phyloP scores from a whole-genome alignment of 1,284 basidiomycete species.

The Cystobasidiaceae sp. region DNA sequence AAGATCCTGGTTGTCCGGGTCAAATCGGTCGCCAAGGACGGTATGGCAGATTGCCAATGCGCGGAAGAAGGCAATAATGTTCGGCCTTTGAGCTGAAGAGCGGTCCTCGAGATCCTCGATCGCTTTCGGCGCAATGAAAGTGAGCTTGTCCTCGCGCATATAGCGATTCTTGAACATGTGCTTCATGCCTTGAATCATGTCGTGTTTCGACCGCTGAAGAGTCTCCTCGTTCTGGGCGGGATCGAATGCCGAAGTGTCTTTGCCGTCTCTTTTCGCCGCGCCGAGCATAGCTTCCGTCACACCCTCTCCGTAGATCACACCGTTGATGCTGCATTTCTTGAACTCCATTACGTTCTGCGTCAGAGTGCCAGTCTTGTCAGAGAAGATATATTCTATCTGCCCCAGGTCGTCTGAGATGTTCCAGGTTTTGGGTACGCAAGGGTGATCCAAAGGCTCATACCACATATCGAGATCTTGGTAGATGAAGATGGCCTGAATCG shows the following conservation, averaged over 20 bases:
- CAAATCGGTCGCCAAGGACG: constrained; percentile 62
- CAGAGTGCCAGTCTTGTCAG: constrained; percentile 94
- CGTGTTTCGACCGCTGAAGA: constrained; percentile 60
- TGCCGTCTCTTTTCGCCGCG: constrained; percentile 75
- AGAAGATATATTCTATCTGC: constrained; percentile 96
- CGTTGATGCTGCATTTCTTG: constrained; percentile 86
- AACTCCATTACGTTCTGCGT: constrained; percentile 97
- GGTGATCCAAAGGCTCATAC: constrained; percentile 74
- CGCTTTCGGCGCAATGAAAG: constrained; percentile 78
- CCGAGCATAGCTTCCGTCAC: constrained; percentile 92
- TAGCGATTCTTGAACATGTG: constrained; percentile 84
- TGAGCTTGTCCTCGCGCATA: constrained; percentile 71
- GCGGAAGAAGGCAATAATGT: constrained; percentile 77
- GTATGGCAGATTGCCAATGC: constrained; percentile 88
- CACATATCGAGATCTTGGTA: constrained; percentile 95
- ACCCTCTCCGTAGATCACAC: constrained; percentile 82
- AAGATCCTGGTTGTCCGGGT: constrained; percentile 60
- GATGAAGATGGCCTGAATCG: constrained; percentile 94
- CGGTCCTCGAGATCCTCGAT: constrained; percentile 67
- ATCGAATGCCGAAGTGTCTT: constrained; percentile 56
- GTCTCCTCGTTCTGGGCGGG: constrained; percentile 60
- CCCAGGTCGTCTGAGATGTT: constrained; percentile 96
- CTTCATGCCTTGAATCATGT: constrained; percentile 73
- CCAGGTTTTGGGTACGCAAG: constrained; percentile 95
- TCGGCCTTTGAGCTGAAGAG: constrained; percentile 56